A percentile compares a stretch with the other conserved stretches of the same genome.
Evolutionary conservation across 495 filamentous ascomycete genomes (phyloP).

Genomic region (Penicillium samsonianum): DNA sequence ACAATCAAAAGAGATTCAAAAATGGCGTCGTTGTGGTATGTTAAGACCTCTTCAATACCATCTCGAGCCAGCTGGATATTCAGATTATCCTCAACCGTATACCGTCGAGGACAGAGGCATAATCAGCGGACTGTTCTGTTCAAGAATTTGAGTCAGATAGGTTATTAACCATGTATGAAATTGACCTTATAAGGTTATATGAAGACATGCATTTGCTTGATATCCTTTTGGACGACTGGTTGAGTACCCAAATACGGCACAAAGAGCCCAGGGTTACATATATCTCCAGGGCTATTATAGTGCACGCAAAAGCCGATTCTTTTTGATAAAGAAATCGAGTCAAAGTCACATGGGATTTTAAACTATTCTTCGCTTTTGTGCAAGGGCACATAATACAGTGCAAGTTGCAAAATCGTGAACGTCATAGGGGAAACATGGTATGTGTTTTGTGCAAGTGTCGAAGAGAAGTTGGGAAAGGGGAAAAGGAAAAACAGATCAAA

Average conservation of each 20-base stretch:
- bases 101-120: too few relatives aligned
- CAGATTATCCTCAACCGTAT: neutral
- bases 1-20: neutral
- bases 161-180: neutral
- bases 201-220: neutral
- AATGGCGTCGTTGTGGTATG: neutral
- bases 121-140: neutral
- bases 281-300: neutral
- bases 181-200: neutral
- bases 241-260: neutral
- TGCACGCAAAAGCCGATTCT: neutral
- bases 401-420: constrained; percentile 21
- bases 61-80: neutral
- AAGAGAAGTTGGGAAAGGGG: constrained; percentile 11
- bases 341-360: constrained; percentile 5
- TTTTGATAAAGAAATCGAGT: neutral
- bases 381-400: constrained; percentile 20
- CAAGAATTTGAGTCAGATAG: neutral
- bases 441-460: constrained; percentile 23
- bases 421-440: constrained; percentile 17
- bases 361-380: constrained; percentile 18
- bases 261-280: neutral
- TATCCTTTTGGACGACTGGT: neutral
- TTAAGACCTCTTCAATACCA: neutral
- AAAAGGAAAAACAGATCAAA: constrained; percentile 24